A percentile compares a stretch with the other conserved stretches of the same genome.
Conservation (phyloP, 2,329 filamentous ascomycete genomes). For the Diaporthe citrichinensis region DNA sequence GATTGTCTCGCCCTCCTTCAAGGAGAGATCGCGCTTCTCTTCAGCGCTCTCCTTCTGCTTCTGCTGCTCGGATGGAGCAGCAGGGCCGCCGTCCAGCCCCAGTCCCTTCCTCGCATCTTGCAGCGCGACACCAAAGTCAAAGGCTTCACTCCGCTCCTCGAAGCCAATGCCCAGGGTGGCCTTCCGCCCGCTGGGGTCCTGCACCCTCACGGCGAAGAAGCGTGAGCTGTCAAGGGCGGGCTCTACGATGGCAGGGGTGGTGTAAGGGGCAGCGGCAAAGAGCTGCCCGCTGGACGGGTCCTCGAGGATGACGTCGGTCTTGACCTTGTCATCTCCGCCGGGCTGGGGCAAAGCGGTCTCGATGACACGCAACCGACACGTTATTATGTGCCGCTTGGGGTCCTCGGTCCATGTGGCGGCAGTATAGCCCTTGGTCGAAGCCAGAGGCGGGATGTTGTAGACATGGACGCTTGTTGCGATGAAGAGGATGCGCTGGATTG, state of each 20-base stretch:
- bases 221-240: conserved; percentile 83
- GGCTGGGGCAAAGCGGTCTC: conserved; percentile 75
- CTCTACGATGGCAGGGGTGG: conserved; percentile 75
- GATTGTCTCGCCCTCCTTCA: conserved; percentile 93
- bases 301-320: conserved; percentile 84
- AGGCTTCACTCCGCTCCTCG: conserved; percentile 87
- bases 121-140: conserved; percentile 86
- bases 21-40: conserved; percentile 81
- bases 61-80: conserved; percentile 51
- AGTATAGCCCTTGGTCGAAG: conserved; percentile 83
- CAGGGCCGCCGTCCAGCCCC: conserved; percentile 66
- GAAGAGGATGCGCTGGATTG: conserved; percentile 89
- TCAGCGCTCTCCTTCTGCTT: conserved; percentile 57
- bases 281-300: conserved; percentile 80
- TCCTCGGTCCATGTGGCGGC: conserved; percentile 83
- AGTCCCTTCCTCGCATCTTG: conserved; percentile 83
- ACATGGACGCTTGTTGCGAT: conserved; percentile 82
- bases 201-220: conserved; percentile 88
- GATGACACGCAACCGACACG: conserved; percentile 82
- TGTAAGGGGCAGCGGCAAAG: conserved; percentile 89
- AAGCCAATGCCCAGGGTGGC: conserved; percentile 88
- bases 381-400: conserved; percentile 84
- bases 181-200: conserved; percentile 81
- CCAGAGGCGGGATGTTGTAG: conserved; percentile 87
- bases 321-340: conserved; percentile 67